Base-by-base conservation (phyloP, 768 basidiomycete genomes). In the Mycena floridula region DNA sequence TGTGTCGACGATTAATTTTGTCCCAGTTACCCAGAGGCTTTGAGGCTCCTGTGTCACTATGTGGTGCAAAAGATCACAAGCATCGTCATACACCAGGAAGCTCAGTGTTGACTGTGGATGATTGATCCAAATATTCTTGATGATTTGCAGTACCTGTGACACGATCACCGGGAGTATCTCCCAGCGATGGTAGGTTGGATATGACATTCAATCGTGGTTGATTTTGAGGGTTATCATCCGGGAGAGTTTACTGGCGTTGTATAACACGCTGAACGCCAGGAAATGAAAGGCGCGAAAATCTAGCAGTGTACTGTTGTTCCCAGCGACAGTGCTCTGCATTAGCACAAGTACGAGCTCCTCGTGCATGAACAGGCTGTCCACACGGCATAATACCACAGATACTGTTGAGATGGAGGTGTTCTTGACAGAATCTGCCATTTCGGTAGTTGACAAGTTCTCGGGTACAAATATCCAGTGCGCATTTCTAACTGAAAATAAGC, bases 351-450 rank as follows among this genome's bases (percentile, higher is more conserved):
- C 3, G n/a, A n/a, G n/a, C n/a, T n/a, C n/a, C n/a, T n/a, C n/a
- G n/a, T n/a, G n/a, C n/a, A n/a, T n/a, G n/a, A n/a, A n/a, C n/a
- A n/a, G n/a, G n/a, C n/a, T n/a, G n/a, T n/a, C 50, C 45, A 44
- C 61, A 62, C 1, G 49, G 47, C 28, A 57, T 48, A 6, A 62
- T 55, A 9, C 58, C 59, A 45, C 61, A 61, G 6, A 53, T 43
- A 15, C 42, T 13, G 7, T 40, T 12, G 7, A 58, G 39, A 4
- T 51, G 36, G 3, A 47, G 18, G 45, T 63, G 60, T 8, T 42
- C 50, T 5, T 18, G 8, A 38, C 63, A 64, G 47, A 64, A 64
- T 3, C 59, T 52, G 1, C 60, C 60, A 46, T 59, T 51, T 40
- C 57, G 57, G 44, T 58, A 65, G 41, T 65, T 62, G 1, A 44